Conservation (phyloP, 140 eudicot genomes). For the Cichorium intybus region DNA sequence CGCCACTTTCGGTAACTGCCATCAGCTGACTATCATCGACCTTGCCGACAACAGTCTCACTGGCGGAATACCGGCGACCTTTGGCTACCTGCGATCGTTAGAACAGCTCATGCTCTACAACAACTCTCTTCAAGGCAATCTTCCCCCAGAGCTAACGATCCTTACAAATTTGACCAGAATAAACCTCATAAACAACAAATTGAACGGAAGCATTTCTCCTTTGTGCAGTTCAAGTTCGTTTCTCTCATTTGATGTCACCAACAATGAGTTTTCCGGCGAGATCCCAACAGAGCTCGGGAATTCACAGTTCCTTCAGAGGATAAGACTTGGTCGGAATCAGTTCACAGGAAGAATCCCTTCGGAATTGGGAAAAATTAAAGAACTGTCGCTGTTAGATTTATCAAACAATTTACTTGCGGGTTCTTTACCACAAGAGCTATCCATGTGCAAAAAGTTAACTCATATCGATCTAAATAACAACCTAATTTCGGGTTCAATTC, state of each 20-base stretch:
- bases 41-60: constrained; percentile 85
- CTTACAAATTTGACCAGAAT: constrained; percentile 66
- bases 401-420: constrained; percentile 74
- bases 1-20: constrained; percentile 72
- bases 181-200: constrained; percentile 65
- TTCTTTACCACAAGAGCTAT: constrained; percentile 61
- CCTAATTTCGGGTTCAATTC: constrained; percentile 66
- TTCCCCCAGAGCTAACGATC: constrained; percentile 54
- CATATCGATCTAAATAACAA: constrained; percentile 81
- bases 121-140: constrained; percentile 76
- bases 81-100: constrained; percentile 55
- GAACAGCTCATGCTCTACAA: constrained; percentile 91
- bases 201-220: constrained; percentile 74
- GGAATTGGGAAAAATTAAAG: constrained; percentile 52
- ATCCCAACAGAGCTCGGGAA: constrained; percentile 66
- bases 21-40: constrained; percentile 63
- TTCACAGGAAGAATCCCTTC: constrained; percentile 67
- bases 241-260: constrained; percentile 81
- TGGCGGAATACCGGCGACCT: constrained; percentile 70
- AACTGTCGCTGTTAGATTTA: constrained; percentile 65
- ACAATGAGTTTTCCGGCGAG: constrained; percentile 66
- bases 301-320: constrained; percentile 62
- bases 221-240: constrained; percentile 67
- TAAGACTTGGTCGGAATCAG: constrained; percentile 64
- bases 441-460: constrained; percentile 56